Evolutionary conservation across 176 grass and related monocot genomes (phyloP).

Genomic region (Avena atlantica): DNA sequence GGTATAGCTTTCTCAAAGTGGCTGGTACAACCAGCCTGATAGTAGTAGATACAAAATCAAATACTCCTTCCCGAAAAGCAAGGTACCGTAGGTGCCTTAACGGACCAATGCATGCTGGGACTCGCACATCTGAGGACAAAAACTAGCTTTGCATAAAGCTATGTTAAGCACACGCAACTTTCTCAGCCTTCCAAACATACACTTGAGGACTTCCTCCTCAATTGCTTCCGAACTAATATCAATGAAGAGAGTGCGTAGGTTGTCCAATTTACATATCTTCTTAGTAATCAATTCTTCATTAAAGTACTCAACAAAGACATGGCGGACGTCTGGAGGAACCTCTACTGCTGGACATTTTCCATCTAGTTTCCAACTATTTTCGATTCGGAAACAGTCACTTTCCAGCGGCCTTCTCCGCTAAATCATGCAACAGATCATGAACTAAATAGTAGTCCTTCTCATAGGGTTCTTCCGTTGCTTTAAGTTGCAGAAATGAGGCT

Average conservation of each 20-base stretch:
- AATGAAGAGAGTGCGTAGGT: conserved; percentile 31
- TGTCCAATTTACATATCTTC: background rate
- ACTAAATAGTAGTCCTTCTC: too few species aligned
- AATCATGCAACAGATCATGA: too few species aligned
- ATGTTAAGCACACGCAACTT: conserved; percentile 28
- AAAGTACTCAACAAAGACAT: background rate
- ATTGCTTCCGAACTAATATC: background rate
- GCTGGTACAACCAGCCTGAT: conserved; percentile 4
- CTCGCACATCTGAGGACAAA: too few species aligned
- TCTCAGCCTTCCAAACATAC: background rate
- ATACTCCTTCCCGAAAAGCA: too few species aligned
- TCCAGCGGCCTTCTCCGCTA: background rate
- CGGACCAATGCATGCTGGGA: conserved; percentile 34
- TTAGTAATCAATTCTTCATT: background rate
- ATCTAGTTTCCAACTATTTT: too few species aligned
- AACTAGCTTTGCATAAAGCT: too few species aligned
- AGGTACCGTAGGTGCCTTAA: conserved; percentile 41
- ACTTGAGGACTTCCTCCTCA: background rate
- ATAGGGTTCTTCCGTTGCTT: too few species aligned
- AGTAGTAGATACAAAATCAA: fast-evolving
- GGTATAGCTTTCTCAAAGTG: conserved; percentile 44
- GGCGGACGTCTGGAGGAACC: background rate
- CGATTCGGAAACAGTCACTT: background rate
- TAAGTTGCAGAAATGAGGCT: too few species aligned
- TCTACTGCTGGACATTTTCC: background rate